These are phyloP conservation scores for Zygosaccharomyces pseudorouxii DNA, from an alignment of 805 yeast genomes.

Conservation along the genomic window DNA sequence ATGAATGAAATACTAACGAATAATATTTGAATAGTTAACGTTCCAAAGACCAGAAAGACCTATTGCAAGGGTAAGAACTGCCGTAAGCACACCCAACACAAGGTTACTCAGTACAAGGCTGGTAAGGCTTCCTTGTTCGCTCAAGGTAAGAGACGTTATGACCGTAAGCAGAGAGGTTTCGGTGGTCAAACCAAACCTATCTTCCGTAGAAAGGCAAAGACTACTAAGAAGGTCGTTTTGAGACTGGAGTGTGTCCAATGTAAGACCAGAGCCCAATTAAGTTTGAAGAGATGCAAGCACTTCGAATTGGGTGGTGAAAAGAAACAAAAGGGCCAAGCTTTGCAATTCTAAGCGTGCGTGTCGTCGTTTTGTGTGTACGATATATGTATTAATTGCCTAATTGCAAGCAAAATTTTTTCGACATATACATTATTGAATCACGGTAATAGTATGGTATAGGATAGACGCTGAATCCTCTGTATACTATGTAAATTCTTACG, in stretches of 20 bases:
- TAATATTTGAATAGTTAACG: conserved; percentile 68
- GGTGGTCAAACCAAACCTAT: conserved; percentile 99
- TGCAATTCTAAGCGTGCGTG: conserved; percentile 76
- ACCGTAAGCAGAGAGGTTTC: conserved; percentile 99
- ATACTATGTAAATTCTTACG: too few species aligned
- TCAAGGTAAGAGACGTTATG: conserved; percentile 99
- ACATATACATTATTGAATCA: background rate
- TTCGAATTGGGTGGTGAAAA: conserved; percentile 99
- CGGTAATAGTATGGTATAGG: background rate
- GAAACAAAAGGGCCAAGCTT: conserved; percentile 99
- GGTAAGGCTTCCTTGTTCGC: conserved; percentile 99
- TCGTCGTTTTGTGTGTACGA: conserved; percentile 7
- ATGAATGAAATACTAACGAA: conserved; percentile 2
- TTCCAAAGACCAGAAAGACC: conserved; percentile 99
- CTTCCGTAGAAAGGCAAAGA: conserved; percentile 99
- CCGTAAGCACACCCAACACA: conserved; percentile 99
- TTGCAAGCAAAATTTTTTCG: conserved; percentile 6
- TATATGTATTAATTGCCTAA: conserved; percentile 7
- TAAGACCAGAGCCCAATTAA: conserved; percentile 97
- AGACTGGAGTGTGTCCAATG: conserved; percentile 98
- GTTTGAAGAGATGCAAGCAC: conserved; percentile 99
- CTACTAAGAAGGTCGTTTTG: conserved; percentile 99
- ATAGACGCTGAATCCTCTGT: too few species aligned
- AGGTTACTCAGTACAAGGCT: conserved; percentile 99
- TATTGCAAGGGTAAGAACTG: conserved; percentile 99